A percentile compares a stretch with the other conserved stretches of the same genome.
phyloP scores from a whole-genome alignment of 2,329 filamentous ascomycete species.

The Scedosporium dehoogii region DNA sequence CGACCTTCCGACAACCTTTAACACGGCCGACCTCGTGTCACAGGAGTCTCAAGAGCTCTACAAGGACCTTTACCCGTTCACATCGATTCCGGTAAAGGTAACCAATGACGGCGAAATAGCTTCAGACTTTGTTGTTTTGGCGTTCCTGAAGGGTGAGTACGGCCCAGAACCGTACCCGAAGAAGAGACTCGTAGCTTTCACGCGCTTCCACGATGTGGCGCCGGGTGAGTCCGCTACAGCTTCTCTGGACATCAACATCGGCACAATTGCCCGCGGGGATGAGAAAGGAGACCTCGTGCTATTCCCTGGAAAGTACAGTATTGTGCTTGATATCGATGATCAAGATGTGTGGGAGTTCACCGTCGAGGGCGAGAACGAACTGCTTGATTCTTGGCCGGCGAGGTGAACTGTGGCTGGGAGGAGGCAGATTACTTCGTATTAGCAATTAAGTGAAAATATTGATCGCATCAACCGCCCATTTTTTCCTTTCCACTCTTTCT shows the following conservation, averaged over 20 bases:
- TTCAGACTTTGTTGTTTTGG: slow-evolving; percentile 43
- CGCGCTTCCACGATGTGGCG: slow-evolving; percentile 3
- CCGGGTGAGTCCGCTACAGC: neutral
- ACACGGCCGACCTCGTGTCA: slow-evolving; percentile 25
- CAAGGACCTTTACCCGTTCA: slow-evolving; percentile 31
- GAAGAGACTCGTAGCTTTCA: slow-evolving; percentile 31
- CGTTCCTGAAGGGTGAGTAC: slow-evolving; percentile 34
- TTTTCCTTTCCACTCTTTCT: no score
- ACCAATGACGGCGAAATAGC: slow-evolving; percentile 33
- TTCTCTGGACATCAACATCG: slow-evolving; percentile 4
- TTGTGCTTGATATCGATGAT: slow-evolving; percentile 3
- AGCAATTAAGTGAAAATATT: neutral
- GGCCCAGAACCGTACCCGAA: slow-evolving; percentile 40
- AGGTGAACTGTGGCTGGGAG: neutral
- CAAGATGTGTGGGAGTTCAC: slow-evolving; percentile 1
- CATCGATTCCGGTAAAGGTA: slow-evolving; percentile 19
- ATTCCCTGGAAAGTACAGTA: slow-evolving; percentile 2
- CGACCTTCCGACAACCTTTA: neutral
- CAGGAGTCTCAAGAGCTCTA: slow-evolving; percentile 23
- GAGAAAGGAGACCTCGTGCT: slow-evolving; percentile 4
- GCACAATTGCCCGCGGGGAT: neutral
- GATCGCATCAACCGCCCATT: neutral
- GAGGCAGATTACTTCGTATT: neutral
- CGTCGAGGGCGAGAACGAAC: slow-evolving; percentile 1
- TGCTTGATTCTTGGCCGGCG: slow-evolving; percentile 4